phyloP scores from a whole-genome alignment of 768 basidiomycete genomes.

The Rhodotorula babjevae region DNA sequence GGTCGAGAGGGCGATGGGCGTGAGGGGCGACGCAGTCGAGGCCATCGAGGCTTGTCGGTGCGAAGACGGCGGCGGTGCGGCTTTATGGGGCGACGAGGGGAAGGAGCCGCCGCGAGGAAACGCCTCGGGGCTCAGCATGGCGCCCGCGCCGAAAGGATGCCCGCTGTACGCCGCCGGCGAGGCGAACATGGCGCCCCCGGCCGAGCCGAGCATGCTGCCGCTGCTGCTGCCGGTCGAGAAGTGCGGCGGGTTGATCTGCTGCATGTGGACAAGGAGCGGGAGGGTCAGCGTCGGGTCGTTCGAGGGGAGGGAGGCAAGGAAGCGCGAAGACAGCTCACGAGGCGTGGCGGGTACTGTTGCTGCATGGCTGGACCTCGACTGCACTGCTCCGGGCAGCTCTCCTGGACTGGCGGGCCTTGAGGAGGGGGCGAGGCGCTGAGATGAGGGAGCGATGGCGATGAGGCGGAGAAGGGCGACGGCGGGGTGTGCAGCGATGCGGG shows the following conservation, averaged over 20 bases:
- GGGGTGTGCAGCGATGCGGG: fast-evolving
- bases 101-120: not conserved
- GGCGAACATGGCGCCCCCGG: not conserved
- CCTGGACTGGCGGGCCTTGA: no score
- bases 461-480: not conserved
- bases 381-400: not conserved
- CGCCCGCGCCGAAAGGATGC: slow-evolving; percentile 1
- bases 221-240: not conserved
- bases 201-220: slow-evolving; percentile 1
- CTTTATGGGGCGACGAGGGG: not conserved
- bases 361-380: not conserved
- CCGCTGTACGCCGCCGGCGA: slow-evolving; percentile 17
- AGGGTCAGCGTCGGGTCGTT: not conserved
- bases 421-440: not conserved
- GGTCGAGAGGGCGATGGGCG: not conserved
- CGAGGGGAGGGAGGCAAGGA: no score
- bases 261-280: no score
- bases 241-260: not conserved
- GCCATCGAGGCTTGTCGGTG: not conserved
- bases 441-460: not conserved
- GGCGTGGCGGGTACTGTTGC: slow-evolving; percentile 1
- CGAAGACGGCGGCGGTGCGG: not conserved
- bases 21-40: not conserved
- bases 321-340: not conserved
- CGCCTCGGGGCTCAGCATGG: not conserved